Base-by-base conservation (phyloP, 306 rosid species). In the Dalbergia cultrata region DNA sequence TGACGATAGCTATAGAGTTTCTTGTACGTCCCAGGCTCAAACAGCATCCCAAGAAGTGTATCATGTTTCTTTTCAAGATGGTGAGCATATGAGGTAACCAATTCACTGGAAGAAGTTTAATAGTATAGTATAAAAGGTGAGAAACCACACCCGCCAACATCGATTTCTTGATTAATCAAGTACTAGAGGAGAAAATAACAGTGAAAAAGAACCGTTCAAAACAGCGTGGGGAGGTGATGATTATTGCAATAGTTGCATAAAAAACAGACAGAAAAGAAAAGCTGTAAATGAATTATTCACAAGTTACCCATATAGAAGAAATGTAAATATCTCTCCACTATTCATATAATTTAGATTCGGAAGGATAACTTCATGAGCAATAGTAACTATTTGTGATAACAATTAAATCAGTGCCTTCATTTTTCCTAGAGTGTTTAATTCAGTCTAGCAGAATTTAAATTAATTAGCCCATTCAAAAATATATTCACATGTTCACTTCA, bases 41-140 rank as follows among this genome's bases (percentile, higher is more conserved):
- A 96, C 78, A 96, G 86, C 95, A 87, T 80, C 45, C 95, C 97
- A 13, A 96, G 97, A 81, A 96, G 90, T 97, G 90, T 93, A 81
- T 96, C 99, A 66, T 96, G 99, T 67, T 89, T 92, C 49, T 72
- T 87, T 77, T 96, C 98, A 67, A 96, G 97, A 86, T 96, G 99
- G 82, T 70, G 97, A 74, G 92, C 94, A 75, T 96, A 96, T 16
- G 98, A 88, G 67, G 87, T 88, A 70, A 96, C 98, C 85, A 81
- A 31, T 77, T 89, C 97, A 84, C 99, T 96, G 87, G 74, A 89
- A 59, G 57, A 87, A 82, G 34, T 72, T 87, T 59, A 26, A 26
- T 26, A 74, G 58, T 60, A 53, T 9, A 58, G 67, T 8, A 63
- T 13, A 21, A 82, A 37, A 79, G 44, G 18, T 72, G 70, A 82